These are phyloP conservation scores for Boletus bicolor DNA, from an alignment of 768 basidiomycete species.

Conservation along the genomic window DNA sequence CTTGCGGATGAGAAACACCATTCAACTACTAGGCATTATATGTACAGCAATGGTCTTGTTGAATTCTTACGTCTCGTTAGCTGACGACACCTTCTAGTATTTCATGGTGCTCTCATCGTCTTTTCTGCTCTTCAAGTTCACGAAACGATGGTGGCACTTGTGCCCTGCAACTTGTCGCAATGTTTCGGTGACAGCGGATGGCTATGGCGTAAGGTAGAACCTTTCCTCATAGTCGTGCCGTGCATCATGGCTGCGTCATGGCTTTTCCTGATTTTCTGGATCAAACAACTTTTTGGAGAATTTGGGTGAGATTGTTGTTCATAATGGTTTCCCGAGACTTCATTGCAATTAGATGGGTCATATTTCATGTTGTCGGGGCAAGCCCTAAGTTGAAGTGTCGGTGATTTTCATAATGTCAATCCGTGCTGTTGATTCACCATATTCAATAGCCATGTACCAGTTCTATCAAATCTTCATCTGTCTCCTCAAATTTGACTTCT, in stretches of 20 bases:
- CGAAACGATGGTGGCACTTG: slow-evolving; percentile 65
- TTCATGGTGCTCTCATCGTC: slow-evolving; percentile 71
- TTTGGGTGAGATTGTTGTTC: slow-evolving; percentile 60
- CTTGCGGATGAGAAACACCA: slow-evolving; percentile 71
- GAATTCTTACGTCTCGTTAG: neutral
- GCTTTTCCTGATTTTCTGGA: slow-evolving; percentile 64
- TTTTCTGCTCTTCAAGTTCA: slow-evolving; percentile 75
- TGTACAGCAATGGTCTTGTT: slow-evolving; percentile 39
- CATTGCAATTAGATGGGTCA: slow-evolving; percentile 64
- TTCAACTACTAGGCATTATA: slow-evolving; percentile 73
- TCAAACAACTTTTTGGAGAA: slow-evolving; percentile 70
- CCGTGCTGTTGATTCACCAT: neutral
- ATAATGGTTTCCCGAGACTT: neutral
- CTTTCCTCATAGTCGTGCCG: slow-evolving; percentile 71
- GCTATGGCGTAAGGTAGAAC: slow-evolving; percentile 57
- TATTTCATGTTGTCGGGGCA: slow-evolving; percentile 87
- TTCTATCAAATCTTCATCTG: slow-evolving; percentile 87
- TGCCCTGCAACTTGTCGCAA: slow-evolving; percentile 35
- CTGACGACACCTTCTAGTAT: slow-evolving; percentile 38
- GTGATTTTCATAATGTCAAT: slow-evolving; percentile 19
- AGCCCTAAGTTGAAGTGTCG: slow-evolving; percentile 81
- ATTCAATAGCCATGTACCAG: slow-evolving; percentile 72
- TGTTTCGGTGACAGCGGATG: slow-evolving; percentile 47
- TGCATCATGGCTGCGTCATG: slow-evolving; percentile 65
- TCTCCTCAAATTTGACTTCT: slow-evolving; percentile 87